These are phyloP conservation scores for Phalaenopsis hybrid DNA, from an alignment of 116 monocot species.

Conservation along the genomic window DNA sequence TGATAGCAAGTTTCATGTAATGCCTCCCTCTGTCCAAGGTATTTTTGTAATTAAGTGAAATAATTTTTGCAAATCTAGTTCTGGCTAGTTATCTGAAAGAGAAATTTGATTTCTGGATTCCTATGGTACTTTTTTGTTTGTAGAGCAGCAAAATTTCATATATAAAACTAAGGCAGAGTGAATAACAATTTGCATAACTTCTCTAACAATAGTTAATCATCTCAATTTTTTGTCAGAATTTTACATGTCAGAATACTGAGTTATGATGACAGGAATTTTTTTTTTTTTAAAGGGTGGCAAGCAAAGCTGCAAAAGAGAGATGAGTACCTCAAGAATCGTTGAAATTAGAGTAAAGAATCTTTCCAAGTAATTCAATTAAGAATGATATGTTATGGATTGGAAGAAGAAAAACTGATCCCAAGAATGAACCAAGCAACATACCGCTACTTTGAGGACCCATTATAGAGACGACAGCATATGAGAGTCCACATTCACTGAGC, in stretches of 20 bases:
- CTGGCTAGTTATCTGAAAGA: neutral
- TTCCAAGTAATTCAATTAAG: neutral
- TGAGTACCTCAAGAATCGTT: neutral
- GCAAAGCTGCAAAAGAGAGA: neutral
- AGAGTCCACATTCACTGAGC: slow-evolving; percentile 71
- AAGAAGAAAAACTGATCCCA: neutral
- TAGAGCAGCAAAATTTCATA: neutral
- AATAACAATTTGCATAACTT: neutral
- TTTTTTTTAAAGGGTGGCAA: neutral
- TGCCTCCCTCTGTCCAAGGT: neutral
- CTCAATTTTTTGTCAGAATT: neutral
- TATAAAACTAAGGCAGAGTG: neutral
- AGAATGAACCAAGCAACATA: slow-evolving; percentile 24
- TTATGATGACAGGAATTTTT: neutral
- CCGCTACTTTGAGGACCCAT: slow-evolving; percentile 98
- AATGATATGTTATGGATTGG: neutral
- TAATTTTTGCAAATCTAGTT: neutral
- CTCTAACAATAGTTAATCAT: neutral
- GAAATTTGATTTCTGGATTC: neutral
- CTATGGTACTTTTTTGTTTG: neutral
- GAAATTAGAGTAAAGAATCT: neutral
- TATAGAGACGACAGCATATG: slow-evolving; percentile 93
- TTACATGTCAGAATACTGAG: neutral
- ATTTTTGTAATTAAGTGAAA: neutral
- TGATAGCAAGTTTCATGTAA: neutral